phyloP scores from a whole-genome alignment of 78 protist genomes.

The Dictyostelium purpureum region DNA sequence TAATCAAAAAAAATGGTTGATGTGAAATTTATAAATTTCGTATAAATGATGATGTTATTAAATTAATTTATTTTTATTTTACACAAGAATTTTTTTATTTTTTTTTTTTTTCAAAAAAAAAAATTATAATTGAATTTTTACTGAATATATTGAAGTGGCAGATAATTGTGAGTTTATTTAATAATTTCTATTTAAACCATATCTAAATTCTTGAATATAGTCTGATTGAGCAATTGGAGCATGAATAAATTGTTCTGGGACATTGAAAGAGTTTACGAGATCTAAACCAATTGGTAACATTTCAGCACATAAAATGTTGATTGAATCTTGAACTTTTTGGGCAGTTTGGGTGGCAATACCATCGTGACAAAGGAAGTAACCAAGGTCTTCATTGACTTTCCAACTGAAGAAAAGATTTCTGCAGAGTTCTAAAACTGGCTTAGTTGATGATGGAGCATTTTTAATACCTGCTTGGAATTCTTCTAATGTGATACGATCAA shows the following conservation, averaged over 20 bases:
- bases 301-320: conserved; percentile 37
- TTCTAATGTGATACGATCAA: conserved; percentile 61
- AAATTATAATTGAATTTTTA: too few relatives aligned
- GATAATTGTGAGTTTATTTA: not conserved
- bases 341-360: conserved; percentile 28
- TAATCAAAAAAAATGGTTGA: too few relatives aligned
- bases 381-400: conserved; percentile 60
- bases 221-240: conserved; percentile 74
- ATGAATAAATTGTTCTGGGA: conserved; percentile 64
- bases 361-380: conserved; percentile 64
- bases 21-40: too few relatives aligned
- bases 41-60: too few relatives aligned
- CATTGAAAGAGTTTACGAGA: conserved; percentile 54
- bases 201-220: conserved; percentile 70
- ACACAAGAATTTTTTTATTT: too few relatives aligned
- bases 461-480: conserved; percentile 49
- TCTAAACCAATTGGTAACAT: conserved; percentile 77
- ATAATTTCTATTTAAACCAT: conserved; percentile 56
- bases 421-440: conserved; percentile 45
- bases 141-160: too few relatives aligned
- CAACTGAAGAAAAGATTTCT: conserved; percentile 43
- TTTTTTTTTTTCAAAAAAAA: too few relatives aligned
- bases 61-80: too few relatives aligned
- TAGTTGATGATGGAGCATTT: conserved; percentile 14
- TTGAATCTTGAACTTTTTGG: conserved; percentile 12